Base-by-base conservation (phyloP, 202 grass and related monocot species). In the Carex arenaria region DNA sequence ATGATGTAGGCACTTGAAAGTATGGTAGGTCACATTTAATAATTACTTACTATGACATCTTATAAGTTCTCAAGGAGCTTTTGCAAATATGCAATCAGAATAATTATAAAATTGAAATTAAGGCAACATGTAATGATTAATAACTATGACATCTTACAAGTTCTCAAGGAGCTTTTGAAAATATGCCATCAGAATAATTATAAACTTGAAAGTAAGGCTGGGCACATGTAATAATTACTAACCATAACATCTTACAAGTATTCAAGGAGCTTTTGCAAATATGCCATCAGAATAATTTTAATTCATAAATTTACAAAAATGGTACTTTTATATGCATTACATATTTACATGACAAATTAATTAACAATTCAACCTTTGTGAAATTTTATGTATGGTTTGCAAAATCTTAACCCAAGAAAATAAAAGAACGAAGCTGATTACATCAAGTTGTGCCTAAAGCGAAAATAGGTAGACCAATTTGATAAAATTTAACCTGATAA, bases 1-100 rank as follows among this genome's bases (percentile, higher is more conserved):
- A 63, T 80, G 56, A 80, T 64, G 78, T 45, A 63, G 64, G 78
- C 78, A 60, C 17, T 79, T 79, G 70, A 73, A 73, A 51, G 70
- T 26, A 72, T 47, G n/a, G 69, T 19, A 51, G 42, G 19, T 34
- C 51, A 15, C 47, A 54, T 54, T 47, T 31, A 74, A 54, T 74
- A 15, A 66, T 66, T 66, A 36, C 36, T 12, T 2, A 66, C 63
- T 66, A 7, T 61, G 57, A n/a, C 5, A 64, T 64, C 10, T 23
- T 64, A 26, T 10, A 64, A 11, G 10, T 64, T 30, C 3, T 11
- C 12, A 0, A 11, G 8, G 20, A 28, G 19, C 60, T 62, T 64
- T 64, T 64, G 9, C 61, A 13, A 8, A 64, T 10, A 12, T 13
- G 10, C 26, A 26, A 26, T 26, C 26, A 26, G 26, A 26, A 26